Base-by-base conservation (phyloP, 441 rosid genomes). In the Macaranga tanarius region DNA sequence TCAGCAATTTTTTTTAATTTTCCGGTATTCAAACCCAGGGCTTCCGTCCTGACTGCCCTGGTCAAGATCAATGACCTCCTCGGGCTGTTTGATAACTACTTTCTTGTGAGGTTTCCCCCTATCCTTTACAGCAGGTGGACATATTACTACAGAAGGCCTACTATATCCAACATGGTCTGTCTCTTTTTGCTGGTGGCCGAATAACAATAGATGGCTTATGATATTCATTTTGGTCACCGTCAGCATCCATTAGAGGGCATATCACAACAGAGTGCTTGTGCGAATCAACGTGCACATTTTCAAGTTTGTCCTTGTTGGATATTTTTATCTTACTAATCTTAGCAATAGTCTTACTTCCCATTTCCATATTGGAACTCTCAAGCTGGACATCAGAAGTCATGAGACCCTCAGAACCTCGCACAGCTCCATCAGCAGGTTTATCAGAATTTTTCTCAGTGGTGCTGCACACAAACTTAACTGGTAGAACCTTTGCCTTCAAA, bases 1-100 rank as follows among this genome's bases (percentile, higher is more conserved):
- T 96, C 98, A 61, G 87, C 87, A 73, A 92, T 88, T 81, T 85
- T 85, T 96, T 83, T 90, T 93, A 44, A 87, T 92, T 85, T 96
- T 93, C 73, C 89, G 86, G 75, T 81, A 80, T 78, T 90, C 97
- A 73, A 79, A 76, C 58, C 84, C 87, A 68, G 90, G 69, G 80
- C 88, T 84, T 72, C 87, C 90, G 71, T 95, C 97, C 76, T 83
- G 97, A 79, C 95, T 85, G 71, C 80, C 71, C 87, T 70, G 86
- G 82, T 93, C 97, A 75, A 87, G 78, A 76, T 92, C 97, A 80
- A 84, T 68, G 72, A 85, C 70, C 82, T 92, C 95, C 81, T 88
- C 93, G 7, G 97, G 86, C 64, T 87, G 90, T 81, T 79, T 96
- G 74, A 96, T 85, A 51, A 89, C 86, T 38, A 96, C 83, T 84